These are phyloP conservation scores for Musa schizocarpa DNA, from an alignment of 176 grass and related monocot genomes.

Conservation along the genomic window DNA sequence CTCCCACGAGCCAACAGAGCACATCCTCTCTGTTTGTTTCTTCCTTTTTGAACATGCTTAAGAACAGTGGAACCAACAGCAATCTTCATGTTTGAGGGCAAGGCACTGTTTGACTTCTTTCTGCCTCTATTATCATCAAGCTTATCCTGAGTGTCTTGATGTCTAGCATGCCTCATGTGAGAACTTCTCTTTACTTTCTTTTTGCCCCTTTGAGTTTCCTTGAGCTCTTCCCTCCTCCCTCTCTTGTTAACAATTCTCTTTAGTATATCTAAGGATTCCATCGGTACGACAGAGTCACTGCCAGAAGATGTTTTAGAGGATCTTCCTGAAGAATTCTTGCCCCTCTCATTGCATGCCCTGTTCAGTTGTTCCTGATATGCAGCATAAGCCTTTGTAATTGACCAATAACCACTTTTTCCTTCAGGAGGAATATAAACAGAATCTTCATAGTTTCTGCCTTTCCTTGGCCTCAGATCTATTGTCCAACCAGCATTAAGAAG, in stretches of 20 bases:
- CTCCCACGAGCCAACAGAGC: slow-evolving; percentile 64
- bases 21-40: slow-evolving; percentile 35
- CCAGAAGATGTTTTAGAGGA: slow-evolving; percentile 28
- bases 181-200: slow-evolving; percentile 34
- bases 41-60: slow-evolving; percentile 14
- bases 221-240: slow-evolving; percentile 29
- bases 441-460: slow-evolving; percentile 71
- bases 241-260: slow-evolving; percentile 80
- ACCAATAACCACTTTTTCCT: slow-evolving; percentile 84
- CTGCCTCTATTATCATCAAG: slow-evolving; percentile 22
- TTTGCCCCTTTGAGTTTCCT: slow-evolving; percentile 34
- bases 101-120: slow-evolving; percentile 16
- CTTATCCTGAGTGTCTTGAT: slow-evolving; percentile 12
- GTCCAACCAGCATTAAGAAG: slow-evolving; percentile 78
- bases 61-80: not conserved
- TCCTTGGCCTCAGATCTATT: slow-evolving; percentile 78
- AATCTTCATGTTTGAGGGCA: not conserved
- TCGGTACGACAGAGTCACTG: slow-evolving; percentile 46
- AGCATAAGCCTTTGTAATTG: slow-evolving; percentile 91
- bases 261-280: slow-evolving; percentile 61
- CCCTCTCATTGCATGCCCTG: slow-evolving; percentile 26
- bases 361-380: slow-evolving; percentile 59
- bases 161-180: slow-evolving; percentile 30
- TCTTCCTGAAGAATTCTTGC: slow-evolving; percentile 17
- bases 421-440: slow-evolving; percentile 83